Evolutionary conservation across 192 early-diverging fungal species (phyloP), one percentile per base, ranked within the genome.

Genomic region (Coemansia sp.): DNA sequence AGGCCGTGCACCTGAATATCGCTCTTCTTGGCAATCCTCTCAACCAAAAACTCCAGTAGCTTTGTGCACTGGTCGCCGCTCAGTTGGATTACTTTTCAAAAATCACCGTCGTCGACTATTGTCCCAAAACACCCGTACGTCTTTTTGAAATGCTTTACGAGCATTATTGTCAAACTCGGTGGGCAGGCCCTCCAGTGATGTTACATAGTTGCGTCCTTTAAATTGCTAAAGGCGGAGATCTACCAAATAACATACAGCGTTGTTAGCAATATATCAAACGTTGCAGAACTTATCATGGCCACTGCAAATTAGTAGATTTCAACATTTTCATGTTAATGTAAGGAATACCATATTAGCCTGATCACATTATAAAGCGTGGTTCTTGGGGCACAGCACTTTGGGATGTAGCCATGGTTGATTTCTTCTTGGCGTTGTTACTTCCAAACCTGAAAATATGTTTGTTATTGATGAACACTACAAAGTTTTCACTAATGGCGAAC

Each of bases 201-300:
- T 97, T 65, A 94, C 75, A 59, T 92, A 95, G 84, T 97, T 98
- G 73, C 92, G 90, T 63, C 93, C 93, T 75, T 94, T 95, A 66
- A 94, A 88, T 74, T 94, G 93, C 81, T 95, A 94, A 67, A 98
- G 90, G 80, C 96, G 93, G 66, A 98, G 92, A 82, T 98, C 95
- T 97, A 82, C 32, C 58, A 35, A 6, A 27, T 20, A 45, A 52
- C 22, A 22, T 51, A 51, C 23, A 32, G 4, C 7, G 4, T 32
- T 23, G 22, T 3, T 0, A 7, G 7, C 4, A 20, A n/a, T 23
- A 51, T 18, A 51, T 3, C 23, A 22, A 51, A 51, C 0, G 29
- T 32, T n/a, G n/a, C n/a, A n/a, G n/a, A n/a, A n/a, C n/a, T n/a
- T n/a, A n/a, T 27, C 26, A 27, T 4, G 26, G 26, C 1, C 26